Conservation (phyloP, 1,284 basidiomycete genomes). For the Cutaneotrichosporon sp. region DNA sequence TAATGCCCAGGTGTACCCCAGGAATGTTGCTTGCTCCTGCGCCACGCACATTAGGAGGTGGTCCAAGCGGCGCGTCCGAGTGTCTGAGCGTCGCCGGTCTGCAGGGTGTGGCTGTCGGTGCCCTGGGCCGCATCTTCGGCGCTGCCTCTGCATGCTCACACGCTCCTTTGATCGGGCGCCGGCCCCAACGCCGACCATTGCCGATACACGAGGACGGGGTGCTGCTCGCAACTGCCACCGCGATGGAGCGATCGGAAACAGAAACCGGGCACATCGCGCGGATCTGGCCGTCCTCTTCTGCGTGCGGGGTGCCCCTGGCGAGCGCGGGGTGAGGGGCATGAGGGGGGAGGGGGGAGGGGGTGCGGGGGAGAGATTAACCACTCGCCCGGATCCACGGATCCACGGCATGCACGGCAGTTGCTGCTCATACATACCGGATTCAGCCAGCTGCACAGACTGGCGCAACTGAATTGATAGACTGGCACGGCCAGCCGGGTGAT, state of each 20-base stretch:
- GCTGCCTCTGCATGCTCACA: not conserved
- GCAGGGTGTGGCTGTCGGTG: not conserved
- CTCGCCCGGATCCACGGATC: not conserved
- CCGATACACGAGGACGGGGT: not conserved
- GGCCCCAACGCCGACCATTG: not conserved
- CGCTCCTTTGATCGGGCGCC: not conserved
- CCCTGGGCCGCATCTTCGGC: not conserved
- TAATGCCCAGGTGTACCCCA: not conserved
- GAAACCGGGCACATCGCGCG: not conserved
- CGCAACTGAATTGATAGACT: not conserved
- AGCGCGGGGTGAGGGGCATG: too few species aligned
- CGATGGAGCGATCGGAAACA: not conserved
- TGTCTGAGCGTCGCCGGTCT: not conserved
- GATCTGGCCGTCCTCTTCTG: not conserved
- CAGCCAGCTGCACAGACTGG: slow-evolving; percentile 2
- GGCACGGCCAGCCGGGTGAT: not conserved
- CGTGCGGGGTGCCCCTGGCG: not conserved
- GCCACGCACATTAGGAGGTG: not conserved
- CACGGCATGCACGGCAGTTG: too few species aligned
- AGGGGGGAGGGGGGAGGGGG: too few species aligned
- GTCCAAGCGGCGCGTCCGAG: not conserved
- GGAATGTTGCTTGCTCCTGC: not conserved
- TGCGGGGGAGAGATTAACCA: not conserved
- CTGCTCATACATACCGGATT: not conserved
- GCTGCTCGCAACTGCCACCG: not conserved